Evolutionary conservation across 805 yeast genomes (phyloP).

Genomic region (Candida odintsovae): DNA sequence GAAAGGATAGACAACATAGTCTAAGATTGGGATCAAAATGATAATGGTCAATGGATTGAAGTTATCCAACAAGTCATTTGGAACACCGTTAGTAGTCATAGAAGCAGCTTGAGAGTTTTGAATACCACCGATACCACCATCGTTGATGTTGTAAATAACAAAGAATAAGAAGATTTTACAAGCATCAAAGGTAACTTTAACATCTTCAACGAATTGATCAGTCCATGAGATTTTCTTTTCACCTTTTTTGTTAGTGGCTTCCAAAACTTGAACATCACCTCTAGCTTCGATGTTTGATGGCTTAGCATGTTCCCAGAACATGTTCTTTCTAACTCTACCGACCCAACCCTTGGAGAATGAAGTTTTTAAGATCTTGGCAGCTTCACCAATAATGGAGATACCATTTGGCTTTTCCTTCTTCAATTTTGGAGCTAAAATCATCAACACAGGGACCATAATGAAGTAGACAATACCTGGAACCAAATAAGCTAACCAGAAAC

Average conservation of each 20-base stretch:
- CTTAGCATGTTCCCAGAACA: slow-evolving; percentile 50
- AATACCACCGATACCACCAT: slow-evolving; percentile 50
- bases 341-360: too few relatives aligned
- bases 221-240: slow-evolving; percentile 38
- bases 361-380: too few relatives aligned
- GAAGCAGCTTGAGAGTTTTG: slow-evolving; percentile 50
- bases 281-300: slow-evolving; percentile 51
- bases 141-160: slow-evolving; percentile 69
- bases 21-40: slow-evolving; percentile 68
- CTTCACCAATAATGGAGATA: slow-evolving; percentile 37
- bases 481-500: slow-evolving; percentile 69
- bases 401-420: slow-evolving; percentile 21
- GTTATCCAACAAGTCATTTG: slow-evolving; percentile 73
- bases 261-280: too few relatives aligned
- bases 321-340: slow-evolving; percentile 31
- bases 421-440: slow-evolving; percentile 22
- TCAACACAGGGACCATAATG: slow-evolving; percentile 42
- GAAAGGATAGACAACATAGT: slow-evolving; percentile 47
- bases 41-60: slow-evolving; percentile 70
- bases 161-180: slow-evolving; percentile 67
- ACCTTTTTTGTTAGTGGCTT: slow-evolving; percentile 21
- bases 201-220: slow-evolving; percentile 69
- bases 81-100: slow-evolving; percentile 68
- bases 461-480: slow-evolving; percentile 57
- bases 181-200: slow-evolving; percentile 54